Base-by-base conservation (phyloP, 192 early-diverging fungal genomes). In the Coemansia umbellata region DNA sequence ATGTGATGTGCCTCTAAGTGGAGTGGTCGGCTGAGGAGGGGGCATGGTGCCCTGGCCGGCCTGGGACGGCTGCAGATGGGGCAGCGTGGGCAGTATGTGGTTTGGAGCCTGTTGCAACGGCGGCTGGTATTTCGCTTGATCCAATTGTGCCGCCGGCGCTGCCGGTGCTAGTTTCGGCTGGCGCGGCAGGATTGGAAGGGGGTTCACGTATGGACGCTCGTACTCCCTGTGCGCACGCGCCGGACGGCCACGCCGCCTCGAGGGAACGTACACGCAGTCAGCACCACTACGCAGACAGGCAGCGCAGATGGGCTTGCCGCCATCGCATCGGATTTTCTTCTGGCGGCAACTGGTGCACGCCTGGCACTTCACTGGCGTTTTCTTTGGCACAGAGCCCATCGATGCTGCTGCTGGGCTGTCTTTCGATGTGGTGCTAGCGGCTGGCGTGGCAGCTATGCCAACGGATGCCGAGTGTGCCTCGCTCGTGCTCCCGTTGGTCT, bases 241-340 rank as follows among this genome's bases (percentile, higher is more conserved):
- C 8, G 74, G 74, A 3, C 74, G 58, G 8, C 74, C 74, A 27
- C 74, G 63, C 37, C 74, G 63, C 18, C 74, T 49, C 37, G 74
- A 78, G 14, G 68, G 74, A 41, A 78, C 74, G 47, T 78, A 78
- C 27, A 59, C 57, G 56, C 78, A 80, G 19, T 70, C 68, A 26
- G 63, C 32, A 31, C 53, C 54, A 43, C 57, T 65, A 22, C 66
- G 52, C 23, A 54, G 15, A 53, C 78, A 80, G 9, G 73, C 73
- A 9, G 72, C 56, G 41, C 78, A 80, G n/a, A 36, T 45, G 9
- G 78, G 78, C 56, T 70, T 74, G 30, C 36, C 50, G 35, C 78
- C 78, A 45, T 80, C 73, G 41, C 78, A 80, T 32, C 60, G 58
- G 35, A 80, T 69, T 40, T 80, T 80, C 53, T 80, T 80, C 32